Evolutionary conservation across 352 stramenopile genomes (phyloP).

Genomic region (Pythium monospermum): DNA sequence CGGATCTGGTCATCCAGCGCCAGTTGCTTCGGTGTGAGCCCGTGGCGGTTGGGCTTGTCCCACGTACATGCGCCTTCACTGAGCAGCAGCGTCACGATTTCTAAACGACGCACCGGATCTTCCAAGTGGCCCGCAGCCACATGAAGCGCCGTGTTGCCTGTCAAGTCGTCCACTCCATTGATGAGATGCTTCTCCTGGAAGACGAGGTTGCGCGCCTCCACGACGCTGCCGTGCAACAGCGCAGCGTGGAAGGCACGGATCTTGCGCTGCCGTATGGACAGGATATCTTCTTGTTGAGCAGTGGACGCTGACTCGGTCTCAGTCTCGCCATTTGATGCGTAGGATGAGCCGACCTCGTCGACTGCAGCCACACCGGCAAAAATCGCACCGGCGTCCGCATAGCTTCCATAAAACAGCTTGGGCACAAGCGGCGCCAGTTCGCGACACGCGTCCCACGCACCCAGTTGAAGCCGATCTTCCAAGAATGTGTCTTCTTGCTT

Average conservation of each 20-base stretch:
- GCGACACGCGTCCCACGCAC: constrained; percentile 51
- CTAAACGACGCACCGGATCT: constrained; percentile 37
- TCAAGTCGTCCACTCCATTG: constrained; percentile 41
- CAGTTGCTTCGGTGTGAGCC: constrained; percentile 44
- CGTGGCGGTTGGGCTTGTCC: constrained; percentile 44
- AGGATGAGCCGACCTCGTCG: constrained; percentile 6
- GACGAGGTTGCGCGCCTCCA: constrained; percentile 50
- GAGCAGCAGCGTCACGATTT: constrained; percentile 41
- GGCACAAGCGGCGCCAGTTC: constrained; percentile 49
- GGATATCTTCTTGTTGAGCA: not conserved
- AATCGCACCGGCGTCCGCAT: constrained; percentile 46
- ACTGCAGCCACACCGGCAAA: constrained; percentile 39
- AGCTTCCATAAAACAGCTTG: constrained; percentile 60
- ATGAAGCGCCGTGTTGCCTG: constrained; percentile 58
- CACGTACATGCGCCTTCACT: constrained; percentile 48
- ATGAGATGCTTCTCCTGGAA: constrained; percentile 43
- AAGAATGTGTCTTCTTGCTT: constrained; percentile 53
- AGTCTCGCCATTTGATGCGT: not conserved
- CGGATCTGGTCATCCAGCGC: constrained; percentile 26
- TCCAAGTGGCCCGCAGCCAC: constrained; percentile 42
- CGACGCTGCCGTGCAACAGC: constrained; percentile 39
- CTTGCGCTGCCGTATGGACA: constrained; percentile 12
- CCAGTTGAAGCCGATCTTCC: constrained; percentile 46
- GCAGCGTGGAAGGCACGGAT: constrained; percentile 43
- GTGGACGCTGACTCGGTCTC: not conserved